A percentile compares a stretch with the other conserved stretches of the same genome.
Evolutionary conservation across 108 stramenopile species (phyloP).

Genomic region (Nitzschia palea): DNA sequence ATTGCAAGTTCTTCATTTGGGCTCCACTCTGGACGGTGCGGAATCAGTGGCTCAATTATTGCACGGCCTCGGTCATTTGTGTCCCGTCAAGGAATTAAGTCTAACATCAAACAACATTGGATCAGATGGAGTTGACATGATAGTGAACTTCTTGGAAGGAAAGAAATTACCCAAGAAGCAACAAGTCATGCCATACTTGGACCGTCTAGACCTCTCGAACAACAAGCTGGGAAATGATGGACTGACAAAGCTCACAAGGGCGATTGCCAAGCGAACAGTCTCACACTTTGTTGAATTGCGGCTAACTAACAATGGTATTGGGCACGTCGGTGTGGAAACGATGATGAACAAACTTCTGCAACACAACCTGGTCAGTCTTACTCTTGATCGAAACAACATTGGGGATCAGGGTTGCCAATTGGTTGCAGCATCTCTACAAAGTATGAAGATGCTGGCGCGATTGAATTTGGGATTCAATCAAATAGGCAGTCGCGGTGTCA

Average conservation of each 20-base stretch:
- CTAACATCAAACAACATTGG: constrained; percentile 77
- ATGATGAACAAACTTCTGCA: constrained; percentile 87
- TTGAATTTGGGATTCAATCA: constrained; percentile 85
- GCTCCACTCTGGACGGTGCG: constrained; percentile 55
- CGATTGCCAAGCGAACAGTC: constrained; percentile 58
- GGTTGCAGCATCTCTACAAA: constrained; percentile 81
- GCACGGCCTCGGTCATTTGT: constrained; percentile 57
- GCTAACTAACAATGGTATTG: constrained; percentile 73
- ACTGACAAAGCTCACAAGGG: constrained; percentile 63
- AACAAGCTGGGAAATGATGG: constrained; percentile 85
- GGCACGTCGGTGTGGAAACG: constrained; percentile 67
- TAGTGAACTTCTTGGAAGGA: constrained; percentile 73
- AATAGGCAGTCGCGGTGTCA: constrained; percentile 81
- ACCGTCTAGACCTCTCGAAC: constrained; percentile 80
- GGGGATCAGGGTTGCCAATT: constrained; percentile 89
- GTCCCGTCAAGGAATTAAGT: constrained; percentile 74
- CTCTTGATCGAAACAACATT: constrained; percentile 84
- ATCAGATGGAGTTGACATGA: constrained; percentile 46
- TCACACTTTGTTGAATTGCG: constrained; percentile 63
- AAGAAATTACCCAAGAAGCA: constrained; percentile 35
- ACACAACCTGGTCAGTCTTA: constrained; percentile 74
- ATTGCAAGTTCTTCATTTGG: constrained; percentile 71
- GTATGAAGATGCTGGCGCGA: constrained; percentile 66
- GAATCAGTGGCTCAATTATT: constrained; percentile 56
- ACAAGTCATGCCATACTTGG: constrained; percentile 67